phyloP scores from a whole-genome alignment of 192 early-diverging fungal genomes.

The Rhizophagus sp. region DNA sequence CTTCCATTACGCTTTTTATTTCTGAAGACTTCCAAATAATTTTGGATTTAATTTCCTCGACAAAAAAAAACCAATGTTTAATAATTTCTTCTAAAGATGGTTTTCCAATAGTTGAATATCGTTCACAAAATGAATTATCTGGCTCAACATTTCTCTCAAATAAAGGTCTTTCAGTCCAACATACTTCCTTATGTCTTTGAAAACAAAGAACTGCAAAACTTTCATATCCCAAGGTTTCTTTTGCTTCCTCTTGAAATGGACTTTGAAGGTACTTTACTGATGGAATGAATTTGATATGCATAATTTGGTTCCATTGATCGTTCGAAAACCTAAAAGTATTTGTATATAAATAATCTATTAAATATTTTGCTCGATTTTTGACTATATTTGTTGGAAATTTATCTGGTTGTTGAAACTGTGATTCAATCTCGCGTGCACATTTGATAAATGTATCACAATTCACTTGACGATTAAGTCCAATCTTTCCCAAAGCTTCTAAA shows the following conservation, averaged over 20 bases:
- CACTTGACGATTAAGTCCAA: neutral
- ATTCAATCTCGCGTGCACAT: constrained; percentile 1
- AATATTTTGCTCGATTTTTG: neutral
- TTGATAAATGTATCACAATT: neutral
- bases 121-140: neutral
- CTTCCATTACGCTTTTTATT: neutral
- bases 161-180: neutral
- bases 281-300: constrained; percentile 7
- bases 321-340: neutral
- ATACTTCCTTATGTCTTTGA: neutral
- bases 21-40: neutral
- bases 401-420: neutral
- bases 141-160: neutral
- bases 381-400: neutral
- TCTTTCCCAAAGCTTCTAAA: neutral
- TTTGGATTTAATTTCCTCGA: neutral
- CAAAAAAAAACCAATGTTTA: neutral
- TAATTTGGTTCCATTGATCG: neutral
- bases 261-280: neutral
- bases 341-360: neutral
- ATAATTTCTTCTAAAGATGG: neutral
- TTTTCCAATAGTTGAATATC: neutral
- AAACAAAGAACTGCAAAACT: neutral
- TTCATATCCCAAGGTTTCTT: neutral
- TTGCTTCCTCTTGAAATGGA: neutral